Base-by-base conservation (phyloP, 2,329 filamentous ascomycete species). In the Fusarium sororula region DNA sequence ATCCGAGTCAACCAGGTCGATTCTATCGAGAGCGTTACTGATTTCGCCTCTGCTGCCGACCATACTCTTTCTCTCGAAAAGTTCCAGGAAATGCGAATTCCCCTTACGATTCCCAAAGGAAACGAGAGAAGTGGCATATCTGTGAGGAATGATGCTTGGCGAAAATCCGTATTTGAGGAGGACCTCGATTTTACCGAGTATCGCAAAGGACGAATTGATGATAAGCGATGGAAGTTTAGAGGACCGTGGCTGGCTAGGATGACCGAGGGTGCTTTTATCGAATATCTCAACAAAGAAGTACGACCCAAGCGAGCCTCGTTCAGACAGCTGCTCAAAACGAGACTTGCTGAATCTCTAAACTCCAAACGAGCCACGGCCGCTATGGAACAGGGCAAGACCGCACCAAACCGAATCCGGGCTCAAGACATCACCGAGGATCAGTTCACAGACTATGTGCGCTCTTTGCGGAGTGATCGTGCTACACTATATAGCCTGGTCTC, bases 1-100 rank as follows among this genome's bases (percentile, higher is more conserved):
- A 89, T 98, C 61, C 90, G 94, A 73, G 84, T 98, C 75, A 91
- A 90, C 78, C 89, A 92, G 68, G 88, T 97, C 73, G 96, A 98
- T 85, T 93, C 94, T 5, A 89, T 91, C 76, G 95, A 98, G 83
- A 93, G 95, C 81, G 88, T 98, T 75, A 98, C 95, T 79, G 95
- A 98, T 79, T 98, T 95, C 83, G 88, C 90, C 72, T 95, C 93
- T 42, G 93, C 95, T 1, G 89, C 92, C 64, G 94, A 98, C 81
- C 94, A 97, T 83, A 89, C 91, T 58, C 85, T 94, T 75, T 95
- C 94, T 13, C 85, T 97, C 63, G 87, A 91, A 80, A 98, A 98
- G 85, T 98, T 93, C 85, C 92, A 94, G 80, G 94, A 97, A 81
- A 87, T 98, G 81, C 88, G 90, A 66, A 84, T 98, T 61, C 90